Conservation (phyloP, 1,284 basidiomycete genomes). For the Cryptococcus jaspeensis region DNA sequence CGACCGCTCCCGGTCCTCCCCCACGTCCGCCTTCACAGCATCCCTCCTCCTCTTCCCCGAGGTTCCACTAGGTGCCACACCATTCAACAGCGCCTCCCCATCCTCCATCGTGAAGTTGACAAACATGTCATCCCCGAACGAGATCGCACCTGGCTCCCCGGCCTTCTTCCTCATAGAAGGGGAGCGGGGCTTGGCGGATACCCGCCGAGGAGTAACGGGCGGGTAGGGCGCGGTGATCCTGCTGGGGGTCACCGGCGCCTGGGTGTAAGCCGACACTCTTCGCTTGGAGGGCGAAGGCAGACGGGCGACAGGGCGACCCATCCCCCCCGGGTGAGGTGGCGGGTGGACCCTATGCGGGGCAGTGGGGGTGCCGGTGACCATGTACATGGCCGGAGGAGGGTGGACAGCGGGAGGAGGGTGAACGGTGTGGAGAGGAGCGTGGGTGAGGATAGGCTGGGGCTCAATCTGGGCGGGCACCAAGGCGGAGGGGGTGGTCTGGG, state of each 20-base stretch:
- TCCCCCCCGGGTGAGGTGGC: conserved; percentile 27
- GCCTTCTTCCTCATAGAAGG: conserved; percentile 22
- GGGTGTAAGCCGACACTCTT: conserved; percentile 12
- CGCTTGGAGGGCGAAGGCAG: conserved; percentile 29
- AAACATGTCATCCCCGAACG: conserved; percentile 39
- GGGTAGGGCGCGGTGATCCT: background rate
- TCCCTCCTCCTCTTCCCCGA: conserved; percentile 34
- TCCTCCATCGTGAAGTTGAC: conserved; percentile 48
- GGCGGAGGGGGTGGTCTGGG: conserved; percentile 22
- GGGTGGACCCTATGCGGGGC: conserved; percentile 33
- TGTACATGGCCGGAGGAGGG: conserved; percentile 26
- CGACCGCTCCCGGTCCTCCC: conserved; percentile 13
- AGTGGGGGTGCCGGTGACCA: conserved; percentile 3
- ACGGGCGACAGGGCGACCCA: conserved; percentile 30
- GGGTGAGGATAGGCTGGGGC: background rate
- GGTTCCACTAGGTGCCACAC: conserved; percentile 45
- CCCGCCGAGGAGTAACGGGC: background rate
- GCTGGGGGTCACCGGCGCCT: background rate
- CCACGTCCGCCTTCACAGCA: conserved; percentile 1
- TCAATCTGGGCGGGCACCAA: background rate
- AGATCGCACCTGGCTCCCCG: conserved; percentile 17
- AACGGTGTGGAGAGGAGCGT: conserved; percentile 15
- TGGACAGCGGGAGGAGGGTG: conserved; percentile 30
- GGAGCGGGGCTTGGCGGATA: conserved; percentile 21
- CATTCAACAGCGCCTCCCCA: conserved; percentile 41